Base-by-base conservation (phyloP, 352 stramenopile species). In the Globisporangium ultimum region DNA sequence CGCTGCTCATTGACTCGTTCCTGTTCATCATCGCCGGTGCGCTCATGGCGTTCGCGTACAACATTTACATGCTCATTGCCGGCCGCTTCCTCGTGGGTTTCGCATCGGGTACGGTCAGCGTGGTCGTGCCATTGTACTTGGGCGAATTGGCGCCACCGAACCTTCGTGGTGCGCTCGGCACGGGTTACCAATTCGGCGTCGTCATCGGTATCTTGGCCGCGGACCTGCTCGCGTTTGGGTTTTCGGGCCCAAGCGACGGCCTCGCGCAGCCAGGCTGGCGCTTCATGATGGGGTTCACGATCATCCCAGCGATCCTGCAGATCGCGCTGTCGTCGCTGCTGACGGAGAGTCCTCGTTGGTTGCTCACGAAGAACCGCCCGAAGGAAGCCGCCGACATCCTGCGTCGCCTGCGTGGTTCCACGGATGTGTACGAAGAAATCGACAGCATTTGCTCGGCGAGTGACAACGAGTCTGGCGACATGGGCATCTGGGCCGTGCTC, bases 341-440 rank as follows among this genome's bases (percentile, higher is more conserved):
- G 20, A 87, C 78, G 0, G 80, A 90, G 61, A 84, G 70, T 66
- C 80, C 80, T 41, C 80, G 80, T 57, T 90, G 80, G 80, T 46
- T 90, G 46, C 59, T 90, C 48, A 88, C 76, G 18, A 84, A 90
- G 68, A 88, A 90, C 61, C 70, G 64, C 9, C 80, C 78, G 32
- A 90, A 90, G 60, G 80, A 90, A 55, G 80, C 80, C 0, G 80
- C 76, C 18, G 78, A 90, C 55, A 87, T 90, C 52, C 46, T 90
- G 55, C 76, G 80, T 21, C 67, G 76, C 17, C 57, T 90, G 38
- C 78, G 80, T 58, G 80, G 78, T n/a, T 81, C 76, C 3, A 87
- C 81, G 24, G 80, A 90, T 64, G 80, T 90, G 45, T 88, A 90
- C 58, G 80, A 90, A 58, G 80, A 90, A 61, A 88, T 90, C 45